phyloP scores from a whole-genome alignment of 495 filamentous ascomycete species.

The Xylaria bambusicola region DNA sequence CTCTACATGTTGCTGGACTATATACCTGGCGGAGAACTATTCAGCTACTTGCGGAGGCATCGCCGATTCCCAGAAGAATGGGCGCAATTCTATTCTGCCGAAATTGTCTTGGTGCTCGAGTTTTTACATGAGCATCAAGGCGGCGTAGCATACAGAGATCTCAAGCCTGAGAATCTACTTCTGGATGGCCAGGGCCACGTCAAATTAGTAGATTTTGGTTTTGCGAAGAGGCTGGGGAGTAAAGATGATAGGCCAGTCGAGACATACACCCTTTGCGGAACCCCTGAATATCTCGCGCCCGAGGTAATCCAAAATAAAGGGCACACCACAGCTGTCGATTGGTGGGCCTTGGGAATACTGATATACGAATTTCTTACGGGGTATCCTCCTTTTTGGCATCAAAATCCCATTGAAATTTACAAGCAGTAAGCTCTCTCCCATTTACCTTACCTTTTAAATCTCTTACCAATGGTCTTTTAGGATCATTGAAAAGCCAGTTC shows the following conservation, averaged over 20 bases:
- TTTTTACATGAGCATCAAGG: conserved; percentile 82
- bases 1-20: conserved; percentile 95
- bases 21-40: conserved; percentile 92
- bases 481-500: conserved; percentile 73
- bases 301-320: conserved; percentile 96
- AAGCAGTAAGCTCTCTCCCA: conserved; percentile 61
- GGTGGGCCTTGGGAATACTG: conserved; percentile 96
- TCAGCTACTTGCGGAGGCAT: conserved; percentile 85
- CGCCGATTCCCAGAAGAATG: conserved; percentile 84
- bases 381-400: conserved; percentile 96
- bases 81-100: conserved; percentile 90
- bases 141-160: conserved; percentile 88
- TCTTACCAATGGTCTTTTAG: conserved; percentile 38
- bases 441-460: conserved; percentile 2
- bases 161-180: conserved; percentile 96
- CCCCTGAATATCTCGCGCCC: conserved; percentile 93
- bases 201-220: conserved; percentile 97
- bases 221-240: conserved; percentile 78
- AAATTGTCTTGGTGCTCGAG: conserved; percentile 90
- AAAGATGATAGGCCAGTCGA: conserved; percentile 60
- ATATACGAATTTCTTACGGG: conserved; percentile 96
- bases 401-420: conserved; percentile 95
- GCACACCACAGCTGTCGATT: conserved; percentile 95
- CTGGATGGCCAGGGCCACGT: conserved; percentile 91
- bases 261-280: conserved; percentile 96